Conservation (phyloP, 805 yeast genomes). For the Metschnikowia noctiluminum region DNA sequence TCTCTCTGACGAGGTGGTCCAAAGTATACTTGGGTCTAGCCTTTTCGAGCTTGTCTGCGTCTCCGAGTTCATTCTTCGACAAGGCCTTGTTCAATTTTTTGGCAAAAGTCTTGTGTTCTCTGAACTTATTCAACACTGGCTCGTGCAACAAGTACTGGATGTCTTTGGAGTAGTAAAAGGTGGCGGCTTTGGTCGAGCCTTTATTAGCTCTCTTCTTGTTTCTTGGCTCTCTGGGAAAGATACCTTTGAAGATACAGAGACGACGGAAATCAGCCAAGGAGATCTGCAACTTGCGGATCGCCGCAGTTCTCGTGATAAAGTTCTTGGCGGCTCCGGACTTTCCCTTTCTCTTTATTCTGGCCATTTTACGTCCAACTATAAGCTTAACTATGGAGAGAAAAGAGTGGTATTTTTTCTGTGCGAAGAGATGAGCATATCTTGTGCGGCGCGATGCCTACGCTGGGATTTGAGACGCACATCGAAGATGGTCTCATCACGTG, state of each 20-base stretch:
- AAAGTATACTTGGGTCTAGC: slow-evolving; percentile 81
- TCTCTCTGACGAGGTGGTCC: slow-evolving; percentile 88
- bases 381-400: slow-evolving; percentile 1
- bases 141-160: slow-evolving; percentile 94
- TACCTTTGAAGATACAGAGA: slow-evolving; percentile 95
- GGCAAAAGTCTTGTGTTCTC: slow-evolving; percentile 94
- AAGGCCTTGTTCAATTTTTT: slow-evolving; percentile 85
- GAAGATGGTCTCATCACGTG: neutral
- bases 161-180: slow-evolving; percentile 91
- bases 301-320: slow-evolving; percentile 92
- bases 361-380: slow-evolving; percentile 31
- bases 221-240: slow-evolving; percentile 94
- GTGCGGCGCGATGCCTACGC: slow-evolving; percentile 10
- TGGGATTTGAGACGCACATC: neutral
- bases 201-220: slow-evolving; percentile 95
- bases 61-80: slow-evolving; percentile 86
- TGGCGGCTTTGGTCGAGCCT: slow-evolving; percentile 95
- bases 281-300: slow-evolving; percentile 85
- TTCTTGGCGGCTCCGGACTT: slow-evolving; percentile 86
- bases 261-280: slow-evolving; percentile 96
- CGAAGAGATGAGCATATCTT: slow-evolving; percentile 13
- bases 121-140: slow-evolving; percentile 84
- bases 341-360: slow-evolving; percentile 78
- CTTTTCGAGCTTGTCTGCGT: slow-evolving; percentile 81
- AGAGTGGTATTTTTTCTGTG: slow-evolving; percentile 9